Evolutionary conservation across 1,139 yeast species (phyloP).

Genomic region (Hyphopichia pseudoburtonii): DNA sequence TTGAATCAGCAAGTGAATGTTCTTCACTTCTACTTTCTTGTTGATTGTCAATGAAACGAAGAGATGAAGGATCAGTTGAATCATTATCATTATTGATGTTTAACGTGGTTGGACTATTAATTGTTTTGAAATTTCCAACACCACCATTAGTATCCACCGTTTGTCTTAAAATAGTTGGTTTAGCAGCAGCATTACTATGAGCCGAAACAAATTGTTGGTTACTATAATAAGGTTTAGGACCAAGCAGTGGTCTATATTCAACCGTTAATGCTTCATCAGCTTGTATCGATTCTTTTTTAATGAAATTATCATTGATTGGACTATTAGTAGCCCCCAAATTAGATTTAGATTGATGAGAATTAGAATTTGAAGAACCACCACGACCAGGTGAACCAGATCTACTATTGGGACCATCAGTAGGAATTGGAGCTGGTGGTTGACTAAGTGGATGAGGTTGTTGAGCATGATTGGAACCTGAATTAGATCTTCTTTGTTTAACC

Average conservation of each 20-base stretch:
- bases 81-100: background rate
- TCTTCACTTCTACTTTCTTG: constrained; percentile 1
- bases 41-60: background rate
- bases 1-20: constrained; percentile 4
- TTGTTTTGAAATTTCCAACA: background rate
- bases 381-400: constrained; percentile 4
- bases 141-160: background rate
- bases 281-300: constrained; percentile 1
- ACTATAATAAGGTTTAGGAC: constrained; percentile 2
- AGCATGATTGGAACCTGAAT: constrained; percentile 17
- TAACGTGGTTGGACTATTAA: constrained; percentile 1
- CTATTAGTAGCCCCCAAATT: background rate
- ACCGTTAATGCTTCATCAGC: background rate
- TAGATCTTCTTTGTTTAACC: constrained; percentile 34
- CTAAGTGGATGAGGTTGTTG: background rate
- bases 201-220: constrained; percentile 3
- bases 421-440: background rate
- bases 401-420: background rate
- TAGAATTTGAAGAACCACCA: background rate
- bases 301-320: background rate
- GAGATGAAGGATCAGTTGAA: background rate
- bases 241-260: constrained; percentile 1
- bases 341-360: constrained; percentile 1
- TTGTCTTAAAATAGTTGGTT: background rate
- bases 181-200: background rate